Base-by-base conservation (phyloP, 176 grass and related monocot species). In the Dactylis glomerata region DNA sequence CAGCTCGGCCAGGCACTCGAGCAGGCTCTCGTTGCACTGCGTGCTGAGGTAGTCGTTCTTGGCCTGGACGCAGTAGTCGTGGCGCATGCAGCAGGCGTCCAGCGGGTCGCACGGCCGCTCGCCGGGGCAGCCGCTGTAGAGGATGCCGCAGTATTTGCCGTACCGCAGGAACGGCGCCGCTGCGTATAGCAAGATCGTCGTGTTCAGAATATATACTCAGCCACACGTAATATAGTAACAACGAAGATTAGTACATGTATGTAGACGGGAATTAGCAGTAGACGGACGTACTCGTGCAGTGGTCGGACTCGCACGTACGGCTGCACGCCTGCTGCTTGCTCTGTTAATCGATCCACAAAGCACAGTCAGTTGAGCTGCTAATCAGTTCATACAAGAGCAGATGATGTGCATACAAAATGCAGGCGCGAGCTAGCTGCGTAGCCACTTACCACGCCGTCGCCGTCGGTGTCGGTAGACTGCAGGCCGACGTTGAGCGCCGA, bases 91-190 rank as follows among this genome's bases (percentile, higher is more conserved):
- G 79, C 96, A 98, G 82, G 93, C 91, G 84, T 95, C 96, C 8
- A 98, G 91, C 4, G 87, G 83, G 82, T 98, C 96, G 79, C 96
- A 98, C 19, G 96, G 96, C 47, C 51, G 83, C 93, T 98, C 91
- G 26, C 93, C 96, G 46, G 96, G 93, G 87, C 96, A 98, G 15
- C 96, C 96, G 82, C 89, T 95, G 87, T 98, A 98, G 45, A 98
- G 76, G 61, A 98, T 87, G 47, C 96, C 96, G 80, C 96, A 98
- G 86, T 98, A 98, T 88, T 98, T 98, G 54, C 96, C 96, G 64
- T 98, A 98, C 32, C 91, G 77, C 65, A 98, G 36, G 73, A 95
- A 81, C 44, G 87, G 96, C 33, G 93, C 51, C 26, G 85, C 96
- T 98, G 88, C 55, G 26, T 2, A 20, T 9, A 20, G 15, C 17